Evolutionary conservation across 345 rosid species (phyloP), one percentile per base, ranked within the genome.

Genomic region (Limnanthes douglasii): DNA sequence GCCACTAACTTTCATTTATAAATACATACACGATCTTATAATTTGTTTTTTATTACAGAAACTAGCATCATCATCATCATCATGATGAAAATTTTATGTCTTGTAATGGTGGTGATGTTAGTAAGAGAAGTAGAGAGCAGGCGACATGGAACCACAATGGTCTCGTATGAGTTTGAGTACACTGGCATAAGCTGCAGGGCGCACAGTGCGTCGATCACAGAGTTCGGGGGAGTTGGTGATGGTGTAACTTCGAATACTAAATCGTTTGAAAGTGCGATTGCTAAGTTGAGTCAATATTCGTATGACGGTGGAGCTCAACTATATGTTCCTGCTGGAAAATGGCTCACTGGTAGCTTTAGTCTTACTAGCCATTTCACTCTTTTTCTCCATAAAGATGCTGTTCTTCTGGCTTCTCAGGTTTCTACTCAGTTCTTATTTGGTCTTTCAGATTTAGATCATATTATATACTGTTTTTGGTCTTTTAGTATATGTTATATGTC

Each of bases 151-250:
- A n/a, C n/a, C n/a, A n/a, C n/a, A n/a, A n/a, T n/a, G n/a, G n/a
- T n/a, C n/a, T n/a, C n/a, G n/a, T n/a, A 60, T 3, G 46, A 71
- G 0, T 53, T 78, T 18, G 82, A 76, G 65, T 88, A 88, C 74
- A 50, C 42, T 26, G 97, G 86, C 2, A 64, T 70, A 4, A 75
- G 46, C 5, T 88, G 97, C 61, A 73, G 95, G 53, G 74, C 68
- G 22, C 86, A 82, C 51, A 75, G 69, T 36, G 93, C 73, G 3
- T 71, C 90, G 11, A 44, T 88, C 18, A 83, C 93, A 19, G 97
- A 88, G 31, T 88, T 60, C 30, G 97, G 97, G 23, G 95, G 74
- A 8, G 85, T 79, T 9, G 90, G 93, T 4, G 97, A 88, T 50
- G 97, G 97, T 6, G 11, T 21, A 34, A 73, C 86, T 1, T 54